Percentiles rank a stretch among this genome's conserved stretches.
phyloP scores from a whole-genome alignment of 1,284 basidiomycete genomes.

The Crucibulum parvulum region DNA sequence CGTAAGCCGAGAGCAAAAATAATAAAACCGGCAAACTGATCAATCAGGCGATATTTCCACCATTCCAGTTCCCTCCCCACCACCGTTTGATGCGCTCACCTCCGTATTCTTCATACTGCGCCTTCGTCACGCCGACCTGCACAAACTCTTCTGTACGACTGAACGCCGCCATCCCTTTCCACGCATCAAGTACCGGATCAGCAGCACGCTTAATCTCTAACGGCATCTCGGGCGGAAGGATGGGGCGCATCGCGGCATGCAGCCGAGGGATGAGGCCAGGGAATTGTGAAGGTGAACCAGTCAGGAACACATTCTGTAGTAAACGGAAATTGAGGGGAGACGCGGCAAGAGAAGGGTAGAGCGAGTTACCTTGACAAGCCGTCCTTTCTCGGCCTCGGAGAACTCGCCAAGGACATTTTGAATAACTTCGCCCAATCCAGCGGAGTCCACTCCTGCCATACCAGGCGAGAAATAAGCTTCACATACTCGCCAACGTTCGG shows the following conservation, averaged over 20 bases:
- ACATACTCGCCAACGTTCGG: conserved; percentile 93
- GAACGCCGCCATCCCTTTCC: conserved; percentile 93
- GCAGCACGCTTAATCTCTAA: conserved; percentile 67
- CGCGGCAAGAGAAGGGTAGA: conserved; percentile 5
- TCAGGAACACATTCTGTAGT: conserved; percentile 87
- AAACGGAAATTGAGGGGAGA: neutral
- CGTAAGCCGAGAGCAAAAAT: conserved; percentile 7
- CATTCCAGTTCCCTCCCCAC: conserved; percentile 89
- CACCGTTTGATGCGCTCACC: conserved; percentile 80
- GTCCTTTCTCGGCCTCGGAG: conserved; percentile 65
- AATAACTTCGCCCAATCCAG: conserved; percentile 91
- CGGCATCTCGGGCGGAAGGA: conserved; percentile 81
- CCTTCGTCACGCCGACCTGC: conserved; percentile 67
- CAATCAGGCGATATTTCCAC: conserved; percentile 26
- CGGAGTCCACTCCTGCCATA: conserved; percentile 95
- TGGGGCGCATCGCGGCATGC: conserved; percentile 74
- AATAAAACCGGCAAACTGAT: conserved; percentile 2
- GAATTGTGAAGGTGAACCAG: conserved; percentile 83
- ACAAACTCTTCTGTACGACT: conserved; percentile 67
- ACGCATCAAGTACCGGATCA: conserved; percentile 83
- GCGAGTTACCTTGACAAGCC: conserved; percentile 59
- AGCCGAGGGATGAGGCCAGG: conserved; percentile 78
- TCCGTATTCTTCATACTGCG: conserved; percentile 93
- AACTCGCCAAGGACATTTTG: conserved; percentile 90
- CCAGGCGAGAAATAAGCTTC: conserved; percentile 94